Evolutionary conservation across 495 filamentous ascomycete species (phyloP), one percentile per base, ranked within the genome.

Genomic region (Lepidopterella palustris): DNA sequence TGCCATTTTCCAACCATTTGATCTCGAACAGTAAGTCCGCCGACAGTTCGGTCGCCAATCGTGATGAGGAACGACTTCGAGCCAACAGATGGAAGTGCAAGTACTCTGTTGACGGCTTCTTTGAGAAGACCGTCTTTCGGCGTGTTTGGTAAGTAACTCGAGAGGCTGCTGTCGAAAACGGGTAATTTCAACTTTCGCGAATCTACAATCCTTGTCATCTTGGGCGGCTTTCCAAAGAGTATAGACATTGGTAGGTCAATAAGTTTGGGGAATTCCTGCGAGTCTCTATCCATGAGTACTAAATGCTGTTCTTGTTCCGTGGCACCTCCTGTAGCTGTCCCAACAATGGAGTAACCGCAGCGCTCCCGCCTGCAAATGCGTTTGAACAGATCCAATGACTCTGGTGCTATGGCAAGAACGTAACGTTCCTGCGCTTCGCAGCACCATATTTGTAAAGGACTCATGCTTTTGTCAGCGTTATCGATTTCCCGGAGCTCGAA

Each of bases 1-100:
- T 98, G 93, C 90, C 91, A 97, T 28, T 86, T 88, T 8, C 93
- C 93, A 62, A 96, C 92, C 86, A 97, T 92, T 70, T 97, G 93
- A 71, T 97, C 93, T 61, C 90, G 81, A 20, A 87, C 84, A 24
- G 88, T 90, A 31, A 97, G 82, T 48, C 93, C 93, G 57, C 90
- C 90, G 42, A 97, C 93, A 42, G 87, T 89, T 32, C 95, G 83
- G 67, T 97, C 93, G 35, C 87, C 90, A 67, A 97, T 98, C 2
- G 93, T 97, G 66, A 98, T 97, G 11, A 98, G 79, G 78, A 97
- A 98, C 6, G 87, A 90, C 75, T 97, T 97, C 15, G 91, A 96
- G 8, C 89, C 93, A 21, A 97, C 93, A 23, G 90, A 79, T 10
- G 93, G 93, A 49, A 98, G 79, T 52, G 80, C 81, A 47, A 98